phyloP scores from a whole-genome alignment of 306 rosid species.

The Trifolium pratense region DNA sequence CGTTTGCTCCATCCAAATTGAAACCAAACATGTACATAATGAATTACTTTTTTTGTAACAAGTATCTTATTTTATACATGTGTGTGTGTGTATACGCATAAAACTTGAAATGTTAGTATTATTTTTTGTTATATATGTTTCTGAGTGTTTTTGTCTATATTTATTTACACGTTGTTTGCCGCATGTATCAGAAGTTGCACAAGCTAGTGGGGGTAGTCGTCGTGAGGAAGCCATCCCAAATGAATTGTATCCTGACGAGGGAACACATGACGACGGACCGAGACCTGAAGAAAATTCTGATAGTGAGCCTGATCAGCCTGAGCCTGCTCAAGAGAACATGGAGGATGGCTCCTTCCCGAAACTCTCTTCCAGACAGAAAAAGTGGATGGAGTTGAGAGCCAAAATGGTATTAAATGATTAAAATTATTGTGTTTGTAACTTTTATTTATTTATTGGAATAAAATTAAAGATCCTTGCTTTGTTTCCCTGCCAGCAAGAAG shows the following conservation, averaged over 20 bases:
- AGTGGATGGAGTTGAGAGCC: constrained; percentile 79
- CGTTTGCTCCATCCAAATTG: not conserved
- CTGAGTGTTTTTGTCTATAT: not conserved
- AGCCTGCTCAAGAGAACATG: constrained; percentile 44
- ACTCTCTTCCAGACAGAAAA: constrained; percentile 81
- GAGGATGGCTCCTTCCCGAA: constrained; percentile 48
- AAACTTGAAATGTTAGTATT: not conserved
- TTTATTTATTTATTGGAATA: constrained; percentile 7
- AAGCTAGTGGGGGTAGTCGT: constrained; percentile 52
- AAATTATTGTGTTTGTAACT: not conserved
- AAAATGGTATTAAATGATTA: constrained; percentile 66
- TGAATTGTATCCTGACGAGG: constrained; percentile 52
- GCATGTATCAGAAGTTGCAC: constrained; percentile 46
- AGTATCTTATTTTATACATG: too few relatives aligned
- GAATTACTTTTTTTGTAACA: not conserved
- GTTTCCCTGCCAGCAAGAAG: constrained; percentile 67
- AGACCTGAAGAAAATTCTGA: constrained; percentile 56
- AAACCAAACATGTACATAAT: not conserved
- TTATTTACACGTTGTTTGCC: constrained; percentile 10
- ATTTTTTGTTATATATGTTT: constrained; percentile 5
- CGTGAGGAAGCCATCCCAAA: constrained; percentile 45
- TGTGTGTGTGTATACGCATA: not conserved
- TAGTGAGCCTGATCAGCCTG: constrained; percentile 56
- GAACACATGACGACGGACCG: constrained; percentile 55
- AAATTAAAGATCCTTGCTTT: constrained; percentile 3